A percentile compares a stretch with the other conserved stretches of the same genome.
Evolutionary conservation across 495 filamentous ascomycete species (phyloP).

Genomic region (Symbiotaphrina buchneri): DNA sequence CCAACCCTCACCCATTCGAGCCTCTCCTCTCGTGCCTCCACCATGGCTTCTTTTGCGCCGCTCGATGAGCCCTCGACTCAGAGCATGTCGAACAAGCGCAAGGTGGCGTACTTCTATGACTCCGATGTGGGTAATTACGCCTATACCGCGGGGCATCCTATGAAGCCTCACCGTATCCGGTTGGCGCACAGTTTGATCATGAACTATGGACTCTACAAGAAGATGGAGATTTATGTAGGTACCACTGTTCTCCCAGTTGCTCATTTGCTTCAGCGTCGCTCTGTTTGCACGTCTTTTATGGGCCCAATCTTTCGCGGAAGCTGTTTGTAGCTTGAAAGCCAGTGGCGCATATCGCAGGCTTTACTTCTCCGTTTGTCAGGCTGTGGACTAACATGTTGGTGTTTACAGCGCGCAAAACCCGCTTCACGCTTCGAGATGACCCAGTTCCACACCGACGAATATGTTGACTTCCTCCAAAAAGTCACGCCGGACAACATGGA

Average conservation of each 20-base stretch:
- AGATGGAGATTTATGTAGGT: constrained; percentile 96
- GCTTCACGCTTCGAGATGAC: constrained; percentile 95
- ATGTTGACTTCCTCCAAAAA: constrained; percentile 90
- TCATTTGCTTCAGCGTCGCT: too few species aligned
- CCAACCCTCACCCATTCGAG: background rate
- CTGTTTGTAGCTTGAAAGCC: constrained; percentile 1
- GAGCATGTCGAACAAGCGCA: constrained; percentile 34
- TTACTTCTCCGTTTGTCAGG: background rate
- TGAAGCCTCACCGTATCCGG: constrained; percentile 97
- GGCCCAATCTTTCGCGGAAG: background rate
- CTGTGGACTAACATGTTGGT: constrained; percentile 9
- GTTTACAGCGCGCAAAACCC: constrained; percentile 71
- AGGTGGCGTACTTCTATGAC: constrained; percentile 93
- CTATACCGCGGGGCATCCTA: constrained; percentile 93
- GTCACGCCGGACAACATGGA: constrained; percentile 99
- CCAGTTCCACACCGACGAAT: constrained; percentile 98
- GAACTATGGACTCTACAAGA: constrained; percentile 97
- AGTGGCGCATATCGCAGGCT: background rate
- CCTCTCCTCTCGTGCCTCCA: too few species aligned
- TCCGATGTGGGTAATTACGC: constrained; percentile 94
- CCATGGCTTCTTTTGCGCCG: constrained; percentile 21
- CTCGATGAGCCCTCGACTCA: constrained; percentile 26
- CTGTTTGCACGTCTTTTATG: too few species aligned
- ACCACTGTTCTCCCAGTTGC: too few species aligned
- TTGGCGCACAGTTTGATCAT: constrained; percentile 94